Conservation (phyloP, 1,284 basidiomycete genomes). For the Athelia psychrophila region DNA sequence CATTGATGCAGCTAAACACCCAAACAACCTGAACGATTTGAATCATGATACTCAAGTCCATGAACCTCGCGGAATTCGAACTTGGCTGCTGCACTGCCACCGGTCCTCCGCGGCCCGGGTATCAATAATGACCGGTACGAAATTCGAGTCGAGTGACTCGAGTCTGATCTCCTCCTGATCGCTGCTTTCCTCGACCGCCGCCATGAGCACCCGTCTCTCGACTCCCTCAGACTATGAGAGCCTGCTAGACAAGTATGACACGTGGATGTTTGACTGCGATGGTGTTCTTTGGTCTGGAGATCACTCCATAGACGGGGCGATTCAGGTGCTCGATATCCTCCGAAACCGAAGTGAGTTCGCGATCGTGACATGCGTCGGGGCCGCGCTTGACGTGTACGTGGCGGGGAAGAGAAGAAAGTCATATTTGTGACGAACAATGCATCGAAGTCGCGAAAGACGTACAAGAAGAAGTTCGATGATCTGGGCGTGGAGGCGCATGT, state of each 20-base stretch:
- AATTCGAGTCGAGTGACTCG: no score
- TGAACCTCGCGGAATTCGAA: no score
- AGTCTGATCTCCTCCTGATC: no score
- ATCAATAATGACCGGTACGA: no score
- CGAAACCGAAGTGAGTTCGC: constrained; percentile 57
- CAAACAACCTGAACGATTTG: no score
- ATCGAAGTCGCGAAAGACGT: constrained; percentile 85
- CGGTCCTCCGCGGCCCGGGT: no score
- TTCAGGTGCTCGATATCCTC: constrained; percentile 70
- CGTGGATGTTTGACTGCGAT: constrained; percentile 96
- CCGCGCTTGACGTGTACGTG: background rate
- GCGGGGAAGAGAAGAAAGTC: constrained; percentile 72
- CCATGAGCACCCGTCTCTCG: constrained; percentile 39
- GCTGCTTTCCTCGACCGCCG: constrained; percentile 1
- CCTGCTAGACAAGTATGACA: constrained; percentile 80
- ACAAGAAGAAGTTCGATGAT: constrained; percentile 90
- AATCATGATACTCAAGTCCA: no score
- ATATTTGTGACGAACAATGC: constrained; percentile 99
- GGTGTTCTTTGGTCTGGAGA: constrained; percentile 95
- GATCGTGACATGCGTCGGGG: background rate
- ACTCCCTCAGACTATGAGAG: constrained; percentile 50
- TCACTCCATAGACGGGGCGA: constrained; percentile 72
- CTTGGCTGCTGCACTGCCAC: no score
- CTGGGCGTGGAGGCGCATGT: constrained; percentile 84
- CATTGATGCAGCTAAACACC: no score